Evolutionary conservation across 2,329 filamentous ascomycete species (phyloP), one percentile per base, ranked within the genome.

Genomic region (Aspergillus piperis): DNA sequence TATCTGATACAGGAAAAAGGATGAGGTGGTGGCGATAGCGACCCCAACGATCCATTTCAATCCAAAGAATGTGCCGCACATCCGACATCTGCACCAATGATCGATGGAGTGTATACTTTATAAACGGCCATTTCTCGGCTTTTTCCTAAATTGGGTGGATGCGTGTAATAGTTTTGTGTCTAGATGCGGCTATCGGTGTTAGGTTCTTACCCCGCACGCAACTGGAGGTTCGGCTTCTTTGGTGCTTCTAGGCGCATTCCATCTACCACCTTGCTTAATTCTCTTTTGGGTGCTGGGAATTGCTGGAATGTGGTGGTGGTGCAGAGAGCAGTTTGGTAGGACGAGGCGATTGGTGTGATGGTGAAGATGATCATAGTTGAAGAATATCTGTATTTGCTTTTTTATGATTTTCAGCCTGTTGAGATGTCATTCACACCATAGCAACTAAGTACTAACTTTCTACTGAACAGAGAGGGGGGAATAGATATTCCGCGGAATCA

Each of bases 151-250:
- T 1, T 49, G 44, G 44, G 8, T 17, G 15, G 23, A 10, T 42
- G 39, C 17, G 39, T 17, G 17, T 25, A 11, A 7, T 21, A 23
- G 25, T 23, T 2, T 4, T 5, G 47, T 50, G 47, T 50, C 47
- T 30, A 50, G 47, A 50, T 32, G 47, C 47, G 25, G 47, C 47
- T 50, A n/a, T 19, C 17, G 27, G n/a, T 50, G 10, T 30, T 30
- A 30, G 10, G 27, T 23, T 5, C 25, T 30, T 58, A 62, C 60
- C 62, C 60, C 60, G 57, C 54, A 64, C 54, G 32, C 11, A 36
- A 36, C 11, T 53, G 21, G 21, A 13, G 4, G 11, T 30, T 21
- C 23, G 27, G 36, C 27, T 54, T 48, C 52, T 55, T 25, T 36
- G 17, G 39, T 13, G 23, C 36, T 62, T 62, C 57, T 56, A 59